Percentiles rank a stretch among this genome's conserved stretches.
Evolutionary conservation across 371 early-diverging fungal species (phyloP).

Genomic region (Lichtheimia corymbifera): DNA sequence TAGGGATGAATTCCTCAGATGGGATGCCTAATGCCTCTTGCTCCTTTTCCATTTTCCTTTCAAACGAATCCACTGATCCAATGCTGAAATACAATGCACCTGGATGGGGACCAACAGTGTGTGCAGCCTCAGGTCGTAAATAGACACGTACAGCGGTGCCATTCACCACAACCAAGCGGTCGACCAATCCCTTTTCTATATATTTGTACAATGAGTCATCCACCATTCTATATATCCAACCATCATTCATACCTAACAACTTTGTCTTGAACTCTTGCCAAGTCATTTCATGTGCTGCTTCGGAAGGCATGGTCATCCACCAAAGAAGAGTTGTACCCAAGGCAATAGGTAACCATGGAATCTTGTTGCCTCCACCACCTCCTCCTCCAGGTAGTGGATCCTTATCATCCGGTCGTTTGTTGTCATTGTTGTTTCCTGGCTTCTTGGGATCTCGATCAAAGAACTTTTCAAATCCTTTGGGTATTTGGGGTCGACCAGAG

Average conservation of each 20-base stretch:
- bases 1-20: slow-evolving; percentile 86
- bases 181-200: slow-evolving; percentile 86
- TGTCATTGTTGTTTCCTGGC: slow-evolving; percentile 4
- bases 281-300: slow-evolving; percentile 72
- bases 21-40: slow-evolving; percentile 92
- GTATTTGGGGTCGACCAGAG: slow-evolving; percentile 16
- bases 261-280: slow-evolving; percentile 92
- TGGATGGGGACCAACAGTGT: background rate
- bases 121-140: slow-evolving; percentile 67
- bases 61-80: slow-evolving; percentile 94
- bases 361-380: slow-evolving; percentile 25
- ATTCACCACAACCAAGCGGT: slow-evolving; percentile 86
- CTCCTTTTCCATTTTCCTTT: slow-evolving; percentile 83
- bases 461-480: slow-evolving; percentile 49
- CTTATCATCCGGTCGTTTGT: slow-evolving; percentile 1
- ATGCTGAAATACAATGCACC: slow-evolving; percentile 79
- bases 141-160: slow-evolving; percentile 79
- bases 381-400: slow-evolving; percentile 16
- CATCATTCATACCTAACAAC: slow-evolving; percentile 49
- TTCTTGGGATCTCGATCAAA: slow-evolving; percentile 34
- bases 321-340: slow-evolving; percentile 54
- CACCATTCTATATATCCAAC: too few relatives aligned
- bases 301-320: slow-evolving; percentile 44
- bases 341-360: slow-evolving; percentile 52
- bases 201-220: background rate